Base-by-base conservation (phyloP, 1,284 basidiomycete species). In the Ceratobasidium sp. region DNA sequence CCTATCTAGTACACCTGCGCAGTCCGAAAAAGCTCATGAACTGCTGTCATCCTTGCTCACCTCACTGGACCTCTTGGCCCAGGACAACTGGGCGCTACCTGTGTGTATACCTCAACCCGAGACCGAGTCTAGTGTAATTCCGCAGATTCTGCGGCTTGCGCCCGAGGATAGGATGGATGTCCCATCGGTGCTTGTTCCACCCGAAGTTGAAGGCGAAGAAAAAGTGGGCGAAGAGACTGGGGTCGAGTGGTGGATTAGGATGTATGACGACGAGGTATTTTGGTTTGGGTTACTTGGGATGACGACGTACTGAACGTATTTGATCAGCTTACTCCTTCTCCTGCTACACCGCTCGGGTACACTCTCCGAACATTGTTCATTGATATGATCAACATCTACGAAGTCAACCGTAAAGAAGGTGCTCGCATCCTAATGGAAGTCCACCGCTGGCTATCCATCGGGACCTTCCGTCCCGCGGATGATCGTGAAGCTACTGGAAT, bases 361-460 rank as follows among this genome's bases (percentile, higher is more conserved):
- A 84, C 90, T 31, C 84, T 97, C 17, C 90, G 91, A 27, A 85
- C 89, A 8, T 83, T 90, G 29, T 78, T 98, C 8, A 80, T 87
- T n/a, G 96, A 98, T 77, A 86, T 92, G 53, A 81, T 98, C 65
- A 88, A 94, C 73, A 90, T 98, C 32, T 99, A 93, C 77, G 96
- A 99, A 78, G 87, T 97, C 54, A 99, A 99, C 78, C 87, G 96
- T 65, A 98, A 97, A 78, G 96, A 99, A 75, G 93, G 91, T 74
- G 94, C 96, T 1, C 84, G 91, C 12, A 80, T 98, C 12, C 83
- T 99, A 1, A 84, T 98, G 43, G 91, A 95, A 74, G 88, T 94
- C 57, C 92, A 94, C 0, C 91, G 90, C 74, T 97, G 94, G 92
- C 85, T 90, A 58, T 78, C 89, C 0, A 82, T 85, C 6, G 93